A percentile compares a stretch with the other conserved stretches of the same genome.
These are phyloP conservation scores for Fusarium newnesense DNA, from an alignment of 2,329 filamentous ascomycete species.

Conservation along the genomic window DNA sequence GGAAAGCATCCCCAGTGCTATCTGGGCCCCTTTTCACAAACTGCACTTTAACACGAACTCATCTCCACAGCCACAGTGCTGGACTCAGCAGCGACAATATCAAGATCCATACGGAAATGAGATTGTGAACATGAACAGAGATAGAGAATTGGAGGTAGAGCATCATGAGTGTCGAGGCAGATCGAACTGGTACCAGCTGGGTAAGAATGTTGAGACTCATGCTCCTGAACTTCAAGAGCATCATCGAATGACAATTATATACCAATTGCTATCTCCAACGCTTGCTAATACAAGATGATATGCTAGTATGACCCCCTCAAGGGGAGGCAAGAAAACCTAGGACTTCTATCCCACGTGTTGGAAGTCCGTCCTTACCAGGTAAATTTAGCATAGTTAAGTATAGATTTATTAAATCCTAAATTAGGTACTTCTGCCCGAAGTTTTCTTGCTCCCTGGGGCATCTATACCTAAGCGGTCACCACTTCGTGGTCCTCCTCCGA, in stretches of 20 bases:
- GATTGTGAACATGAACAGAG: background rate
- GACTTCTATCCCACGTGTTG: background rate
- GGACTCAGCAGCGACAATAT: background rate
- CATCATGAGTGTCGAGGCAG: background rate
- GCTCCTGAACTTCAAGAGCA: background rate
- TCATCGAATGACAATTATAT: no score
- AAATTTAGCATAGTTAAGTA: background rate
- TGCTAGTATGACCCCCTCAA: background rate
- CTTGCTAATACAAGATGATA: background rate
- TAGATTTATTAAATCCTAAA: background rate
- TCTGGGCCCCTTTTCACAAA: background rate
- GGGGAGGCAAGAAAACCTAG: background rate
- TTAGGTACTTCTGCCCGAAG: background rate
- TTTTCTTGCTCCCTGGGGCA: background rate
- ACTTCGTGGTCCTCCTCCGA: conserved; percentile 25
- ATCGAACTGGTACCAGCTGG: background rate
- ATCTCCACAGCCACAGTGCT: background rate
- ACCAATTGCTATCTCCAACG: background rate
- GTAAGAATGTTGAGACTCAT: background rate
- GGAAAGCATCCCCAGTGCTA: no score
- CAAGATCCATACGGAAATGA: fast-evolving
- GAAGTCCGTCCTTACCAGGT: background rate
- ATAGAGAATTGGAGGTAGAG: background rate
- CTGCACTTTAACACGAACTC: background rate
- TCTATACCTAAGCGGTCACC: background rate